Evolutionary conservation across 1,284 basidiomycete genomes (phyloP).

Genomic region (Sparassis latifolia): DNA sequence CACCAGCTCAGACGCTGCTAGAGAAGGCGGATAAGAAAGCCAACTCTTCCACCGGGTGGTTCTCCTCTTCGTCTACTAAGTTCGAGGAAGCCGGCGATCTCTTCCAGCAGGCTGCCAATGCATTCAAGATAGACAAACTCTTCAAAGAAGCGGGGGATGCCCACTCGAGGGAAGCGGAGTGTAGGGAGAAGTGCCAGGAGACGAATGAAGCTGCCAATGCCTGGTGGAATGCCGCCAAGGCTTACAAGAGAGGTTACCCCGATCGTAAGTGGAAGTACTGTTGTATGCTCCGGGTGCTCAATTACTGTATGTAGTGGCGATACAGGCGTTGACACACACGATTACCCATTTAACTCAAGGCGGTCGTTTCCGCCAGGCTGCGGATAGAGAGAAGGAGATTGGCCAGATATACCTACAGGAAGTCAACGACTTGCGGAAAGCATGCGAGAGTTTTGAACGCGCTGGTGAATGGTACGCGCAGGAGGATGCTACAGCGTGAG

Average conservation of each 20-base stretch:
- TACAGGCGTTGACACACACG: conserved; percentile 84
- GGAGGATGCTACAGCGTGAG: conserved; percentile 93
- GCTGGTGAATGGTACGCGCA: conserved; percentile 98
- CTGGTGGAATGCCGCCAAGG: conserved; percentile 95
- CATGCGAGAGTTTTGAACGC: conserved; percentile 86
- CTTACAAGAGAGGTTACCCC: conserved; percentile 84
- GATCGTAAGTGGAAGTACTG: conserved; percentile 50
- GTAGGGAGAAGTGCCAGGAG: conserved; percentile 82
- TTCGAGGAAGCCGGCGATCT: conserved; percentile 93
- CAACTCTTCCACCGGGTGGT: conserved; percentile 79
- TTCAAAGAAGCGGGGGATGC: conserved; percentile 90
- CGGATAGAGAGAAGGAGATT: conserved; percentile 96
- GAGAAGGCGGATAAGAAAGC: conserved; percentile 93
- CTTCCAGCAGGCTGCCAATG: conserved; percentile 91
- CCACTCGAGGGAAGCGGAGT: conserved; percentile 86
- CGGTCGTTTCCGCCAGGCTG: conserved; percentile 95
- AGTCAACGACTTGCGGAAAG: conserved; percentile 65
- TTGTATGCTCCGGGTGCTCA: not conserved
- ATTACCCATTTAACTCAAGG: conserved; percentile 78
- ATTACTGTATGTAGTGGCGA: conserved; percentile 59
- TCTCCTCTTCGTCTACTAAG: conserved; percentile 73
- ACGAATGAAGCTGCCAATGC: conserved; percentile 91
- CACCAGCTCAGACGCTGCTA: conserved; percentile 61
- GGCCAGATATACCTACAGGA: conserved; percentile 88
- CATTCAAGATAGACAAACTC: conserved; percentile 90